These are phyloP conservation scores for Lodderomyces orthopsilosis DNA, from an alignment of 1,139 yeast species.

Conservation along the genomic window DNA sequence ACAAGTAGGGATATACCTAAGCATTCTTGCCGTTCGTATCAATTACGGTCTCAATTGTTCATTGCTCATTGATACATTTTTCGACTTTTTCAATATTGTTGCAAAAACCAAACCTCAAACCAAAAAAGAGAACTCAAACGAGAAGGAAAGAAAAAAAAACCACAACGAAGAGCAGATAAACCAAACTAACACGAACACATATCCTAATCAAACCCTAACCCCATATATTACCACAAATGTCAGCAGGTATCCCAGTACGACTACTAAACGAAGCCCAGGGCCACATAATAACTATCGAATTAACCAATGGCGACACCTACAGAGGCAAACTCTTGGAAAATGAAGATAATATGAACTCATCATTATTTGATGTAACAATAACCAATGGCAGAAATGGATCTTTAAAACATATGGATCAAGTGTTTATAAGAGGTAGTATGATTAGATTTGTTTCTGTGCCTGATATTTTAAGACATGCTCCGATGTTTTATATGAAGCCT, in stretches of 20 bases:
- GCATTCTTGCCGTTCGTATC: too few relatives aligned
- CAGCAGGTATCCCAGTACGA: conserved; percentile 80
- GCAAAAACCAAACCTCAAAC: too few relatives aligned
- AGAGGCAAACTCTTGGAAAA: conserved; percentile 82
- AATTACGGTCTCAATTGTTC: too few relatives aligned
- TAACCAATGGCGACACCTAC: conserved; percentile 82
- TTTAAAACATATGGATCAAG: conserved; percentile 77
- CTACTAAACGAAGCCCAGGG: conserved; percentile 89
- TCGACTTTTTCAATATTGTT: too few relatives aligned
- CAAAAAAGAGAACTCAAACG: too few relatives aligned
- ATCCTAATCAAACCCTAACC: conserved; percentile 8
- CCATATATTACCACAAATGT: conserved; percentile 20
- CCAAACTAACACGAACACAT: not conserved
- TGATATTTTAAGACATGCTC: conserved; percentile 83
- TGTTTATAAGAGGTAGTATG: conserved; percentile 89
- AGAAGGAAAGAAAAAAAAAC: too few relatives aligned
- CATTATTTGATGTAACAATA: conserved; percentile 76
- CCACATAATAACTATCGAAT: conserved; percentile 79
- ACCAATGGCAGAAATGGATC: conserved; percentile 68
- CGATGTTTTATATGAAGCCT: conserved; percentile 70
- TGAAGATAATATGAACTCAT: conserved; percentile 93
- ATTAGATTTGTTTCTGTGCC: conserved; percentile 84
- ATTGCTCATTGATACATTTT: too few relatives aligned
- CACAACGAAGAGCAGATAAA: not conserved
- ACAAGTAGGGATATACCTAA: too few relatives aligned